Percentiles rank a stretch among this genome's conserved stretches.
Conservation (phyloP, 1,284 basidiomycete species). For the Ceratobasidium sp. region DNA sequence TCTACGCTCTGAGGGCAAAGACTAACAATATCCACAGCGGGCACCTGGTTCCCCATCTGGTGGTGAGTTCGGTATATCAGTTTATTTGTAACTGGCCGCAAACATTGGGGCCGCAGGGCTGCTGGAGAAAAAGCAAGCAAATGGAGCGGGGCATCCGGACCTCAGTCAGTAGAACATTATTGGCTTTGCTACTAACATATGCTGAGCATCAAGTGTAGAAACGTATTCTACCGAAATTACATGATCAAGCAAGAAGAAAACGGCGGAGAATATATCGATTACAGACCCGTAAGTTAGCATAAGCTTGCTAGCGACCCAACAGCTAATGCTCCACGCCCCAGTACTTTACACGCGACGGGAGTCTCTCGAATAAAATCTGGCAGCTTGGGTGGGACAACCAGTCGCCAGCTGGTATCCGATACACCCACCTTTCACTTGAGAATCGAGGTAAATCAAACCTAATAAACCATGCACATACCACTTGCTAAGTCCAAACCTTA, state of each 20-base stretch:
- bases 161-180: constrained; percentile 20
- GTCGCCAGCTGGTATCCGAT: constrained; percentile 22
- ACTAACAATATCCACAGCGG: constrained; percentile 2
- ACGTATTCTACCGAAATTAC: constrained; percentile 45
- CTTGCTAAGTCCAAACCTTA: not conserved
- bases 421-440: constrained; percentile 25
- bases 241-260: constrained; percentile 45
- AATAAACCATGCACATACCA: not conserved
- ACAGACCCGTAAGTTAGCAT: constrained; percentile 32
- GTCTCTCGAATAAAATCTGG: constrained; percentile 33
- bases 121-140: constrained; percentile 46
- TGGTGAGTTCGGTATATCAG: constrained; percentile 17
- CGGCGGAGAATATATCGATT: constrained; percentile 41
- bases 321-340: not conserved
- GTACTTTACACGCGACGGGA: constrained; percentile 47
- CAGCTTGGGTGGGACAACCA: constrained; percentile 45
- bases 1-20: not conserved
- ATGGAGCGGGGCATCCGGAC: constrained; percentile 45
- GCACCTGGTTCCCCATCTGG: constrained; percentile 43
- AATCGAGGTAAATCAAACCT: constrained; percentile 13
- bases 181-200: not conserved
- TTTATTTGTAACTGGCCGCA: not conserved
- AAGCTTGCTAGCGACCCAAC: not conserved
- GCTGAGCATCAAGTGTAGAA: not conserved
- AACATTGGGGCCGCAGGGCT: constrained; percentile 15